A percentile compares a stretch with the other conserved stretches of the same genome.
Conservation (phyloP, 2,329 filamentous ascomycete genomes). For the Alternaria alternata region DNA sequence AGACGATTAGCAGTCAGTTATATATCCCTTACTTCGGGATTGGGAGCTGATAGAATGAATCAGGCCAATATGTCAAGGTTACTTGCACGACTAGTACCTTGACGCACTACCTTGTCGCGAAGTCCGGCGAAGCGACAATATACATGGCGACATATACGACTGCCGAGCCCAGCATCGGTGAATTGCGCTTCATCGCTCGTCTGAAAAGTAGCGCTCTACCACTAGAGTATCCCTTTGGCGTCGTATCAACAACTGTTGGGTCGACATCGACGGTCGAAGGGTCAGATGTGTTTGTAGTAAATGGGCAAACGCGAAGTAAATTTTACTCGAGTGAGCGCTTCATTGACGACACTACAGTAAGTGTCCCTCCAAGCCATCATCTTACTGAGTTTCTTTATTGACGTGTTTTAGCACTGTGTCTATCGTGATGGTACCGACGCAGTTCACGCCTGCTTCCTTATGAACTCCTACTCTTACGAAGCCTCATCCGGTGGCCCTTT, state of each 20-base stretch:
- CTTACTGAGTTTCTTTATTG: slow-evolving; percentile 52
- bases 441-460: slow-evolving; percentile 69
- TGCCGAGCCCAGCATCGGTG: slow-evolving; percentile 53
- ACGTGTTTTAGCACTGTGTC: slow-evolving; percentile 62
- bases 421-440: slow-evolving; percentile 55
- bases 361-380: not conserved
- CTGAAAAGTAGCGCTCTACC: slow-evolving; percentile 57
- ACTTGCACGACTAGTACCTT: slow-evolving; percentile 67
- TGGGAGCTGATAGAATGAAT: not conserved
- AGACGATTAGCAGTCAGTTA: slow-evolving; percentile 40
- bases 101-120: slow-evolving; percentile 70
- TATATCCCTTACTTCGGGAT: not conserved
- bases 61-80: slow-evolving; percentile 64
- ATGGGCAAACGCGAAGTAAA: slow-evolving; percentile 71
- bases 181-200: slow-evolving; percentile 71
- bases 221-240: slow-evolving; percentile 48
- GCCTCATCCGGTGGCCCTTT: slow-evolving; percentile 72
- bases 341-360: not conserved
- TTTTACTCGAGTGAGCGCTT: slow-evolving; percentile 56
- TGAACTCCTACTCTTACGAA: slow-evolving; percentile 65
- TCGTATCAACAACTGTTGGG: slow-evolving; percentile 63
- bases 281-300: slow-evolving; percentile 62
- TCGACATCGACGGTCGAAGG: slow-evolving; percentile 64
- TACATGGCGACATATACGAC: slow-evolving; percentile 66
- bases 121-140: slow-evolving; percentile 67